Evolutionary conservation across 2,329 filamentous ascomycete genomes (phyloP).

Genomic region (Lasiodiplodia hormozganensis): DNA sequence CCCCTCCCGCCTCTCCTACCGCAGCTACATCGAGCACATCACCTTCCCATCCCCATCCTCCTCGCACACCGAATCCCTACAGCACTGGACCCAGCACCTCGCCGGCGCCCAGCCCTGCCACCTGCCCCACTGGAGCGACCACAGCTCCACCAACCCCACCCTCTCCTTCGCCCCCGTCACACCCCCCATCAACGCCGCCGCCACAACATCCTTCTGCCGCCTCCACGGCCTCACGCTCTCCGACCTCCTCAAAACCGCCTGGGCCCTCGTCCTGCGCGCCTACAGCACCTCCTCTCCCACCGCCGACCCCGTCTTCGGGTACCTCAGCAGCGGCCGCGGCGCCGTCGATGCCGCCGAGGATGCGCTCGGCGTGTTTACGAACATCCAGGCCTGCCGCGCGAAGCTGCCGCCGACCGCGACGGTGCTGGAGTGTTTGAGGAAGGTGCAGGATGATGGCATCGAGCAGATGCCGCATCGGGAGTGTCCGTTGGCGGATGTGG

Average conservation of each 20-base stretch:
- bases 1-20: conserved; percentile 46
- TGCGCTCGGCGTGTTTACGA: conserved; percentile 56
- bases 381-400: conserved; percentile 54
- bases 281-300: conserved; percentile 42
- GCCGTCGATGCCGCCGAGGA: conserved; percentile 44
- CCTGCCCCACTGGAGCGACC: conserved; percentile 42
- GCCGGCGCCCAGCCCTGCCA: conserved; percentile 48
- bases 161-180: conserved; percentile 41
- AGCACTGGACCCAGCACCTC: conserved; percentile 50
- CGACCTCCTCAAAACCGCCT: conserved; percentile 52
- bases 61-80: not conserved
- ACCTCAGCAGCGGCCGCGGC: conserved; percentile 48
- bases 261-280: conserved; percentile 41
- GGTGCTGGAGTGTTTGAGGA: conserved; percentile 48
- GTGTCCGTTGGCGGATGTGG: conserved; percentile 36
- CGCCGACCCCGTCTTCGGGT: conserved; percentile 46
- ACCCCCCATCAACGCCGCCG: not conserved
- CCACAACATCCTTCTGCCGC: conserved; percentile 46
- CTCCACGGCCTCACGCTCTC: conserved; percentile 55
- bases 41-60: conserved; percentile 39
- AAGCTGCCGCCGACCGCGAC: conserved; percentile 40
- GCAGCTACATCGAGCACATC: conserved; percentile 45
- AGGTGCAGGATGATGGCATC: conserved; percentile 56
- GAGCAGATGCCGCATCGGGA: conserved; percentile 54
- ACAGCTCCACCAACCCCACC: conserved; percentile 37